Evolutionary conservation across 495 filamentous ascomycete species (phyloP).

Genomic region (Parathielavia appendiculata): DNA sequence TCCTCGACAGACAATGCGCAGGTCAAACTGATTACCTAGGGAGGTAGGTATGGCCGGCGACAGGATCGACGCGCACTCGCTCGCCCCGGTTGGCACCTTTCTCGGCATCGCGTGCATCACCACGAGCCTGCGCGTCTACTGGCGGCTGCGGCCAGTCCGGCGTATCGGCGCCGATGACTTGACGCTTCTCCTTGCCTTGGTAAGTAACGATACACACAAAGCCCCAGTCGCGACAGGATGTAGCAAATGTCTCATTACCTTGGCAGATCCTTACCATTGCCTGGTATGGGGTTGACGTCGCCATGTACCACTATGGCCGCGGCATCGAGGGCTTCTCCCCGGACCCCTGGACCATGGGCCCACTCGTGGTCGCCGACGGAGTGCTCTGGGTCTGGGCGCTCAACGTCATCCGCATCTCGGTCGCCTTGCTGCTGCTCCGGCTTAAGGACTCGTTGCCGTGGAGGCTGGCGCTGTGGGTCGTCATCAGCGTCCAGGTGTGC

Average conservation of each 20-base stretch:
- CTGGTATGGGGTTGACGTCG: conserved; percentile 7
- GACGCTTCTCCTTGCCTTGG: conserved; percentile 1
- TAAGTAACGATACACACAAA: neutral
- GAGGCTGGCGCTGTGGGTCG: neutral
- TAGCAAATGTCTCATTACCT: neutral
- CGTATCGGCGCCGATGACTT: conserved; percentile 6
- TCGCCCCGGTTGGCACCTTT: conserved; percentile 1
- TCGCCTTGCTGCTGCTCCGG: neutral
- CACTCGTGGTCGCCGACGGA: conserved; percentile 1
- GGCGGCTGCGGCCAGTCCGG: neutral
- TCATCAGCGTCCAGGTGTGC: neutral
- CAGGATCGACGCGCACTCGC: neutral
- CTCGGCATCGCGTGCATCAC: conserved; percentile 10
- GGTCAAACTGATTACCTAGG: too few species aligned
- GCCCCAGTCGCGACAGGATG: neutral
- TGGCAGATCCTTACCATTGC: conserved; percentile 3
- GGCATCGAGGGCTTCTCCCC: conserved; percentile 1
- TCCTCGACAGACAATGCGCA: too few species aligned
- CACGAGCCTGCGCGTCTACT: conserved; percentile 2
- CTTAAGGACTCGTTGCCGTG: conserved; percentile 3
- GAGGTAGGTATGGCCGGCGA: too few species aligned
- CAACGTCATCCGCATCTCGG: conserved; percentile 9
- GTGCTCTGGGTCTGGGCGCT: conserved; percentile 9
- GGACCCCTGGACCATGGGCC: conserved; percentile 5
- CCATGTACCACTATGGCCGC: conserved; percentile 6